A percentile compares a stretch with the other conserved stretches of the same genome.
phyloP scores from a whole-genome alignment of 345 rosid species.

The Citrus australasica region DNA sequence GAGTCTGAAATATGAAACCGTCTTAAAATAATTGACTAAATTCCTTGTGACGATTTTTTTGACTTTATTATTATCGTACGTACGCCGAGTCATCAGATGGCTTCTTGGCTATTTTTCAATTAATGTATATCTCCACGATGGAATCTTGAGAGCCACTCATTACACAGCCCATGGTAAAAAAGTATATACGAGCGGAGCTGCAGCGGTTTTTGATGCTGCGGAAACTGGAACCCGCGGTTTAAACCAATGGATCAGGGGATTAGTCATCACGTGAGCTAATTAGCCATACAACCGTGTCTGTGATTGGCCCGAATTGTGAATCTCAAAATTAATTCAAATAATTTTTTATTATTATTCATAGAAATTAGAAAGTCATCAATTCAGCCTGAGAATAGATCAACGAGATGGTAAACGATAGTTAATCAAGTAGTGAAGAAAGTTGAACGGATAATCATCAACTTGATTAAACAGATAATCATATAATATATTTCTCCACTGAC shows the following conservation, averaged over 20 bases:
- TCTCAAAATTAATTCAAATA: not conserved
- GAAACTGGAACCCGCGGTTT: too few species aligned
- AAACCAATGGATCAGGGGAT: too few species aligned
- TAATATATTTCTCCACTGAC: not conserved
- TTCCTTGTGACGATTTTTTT: not conserved
- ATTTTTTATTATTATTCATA: not conserved
- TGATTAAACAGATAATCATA: not conserved
- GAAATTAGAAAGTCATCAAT: not conserved
- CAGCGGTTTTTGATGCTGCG: too few species aligned
- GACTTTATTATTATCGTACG: not conserved
- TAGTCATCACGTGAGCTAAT: too few species aligned
- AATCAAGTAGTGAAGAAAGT: not conserved
- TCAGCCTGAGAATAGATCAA: not conserved
- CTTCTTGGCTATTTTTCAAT: not conserved
- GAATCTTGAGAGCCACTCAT: not conserved
- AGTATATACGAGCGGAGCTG: too few species aligned
- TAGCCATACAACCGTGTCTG: too few species aligned
- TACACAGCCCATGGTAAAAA: not conserved
- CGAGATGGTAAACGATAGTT: too few species aligned
- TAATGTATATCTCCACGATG: not conserved
- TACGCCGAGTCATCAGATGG: not conserved
- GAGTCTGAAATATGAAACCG: not conserved
- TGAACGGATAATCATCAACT: not conserved
- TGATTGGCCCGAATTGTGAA: not conserved
- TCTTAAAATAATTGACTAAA: not conserved